Base-by-base conservation (phyloP, 148 eudicot species). In the Mesembryanthemum crystallinum region DNA sequence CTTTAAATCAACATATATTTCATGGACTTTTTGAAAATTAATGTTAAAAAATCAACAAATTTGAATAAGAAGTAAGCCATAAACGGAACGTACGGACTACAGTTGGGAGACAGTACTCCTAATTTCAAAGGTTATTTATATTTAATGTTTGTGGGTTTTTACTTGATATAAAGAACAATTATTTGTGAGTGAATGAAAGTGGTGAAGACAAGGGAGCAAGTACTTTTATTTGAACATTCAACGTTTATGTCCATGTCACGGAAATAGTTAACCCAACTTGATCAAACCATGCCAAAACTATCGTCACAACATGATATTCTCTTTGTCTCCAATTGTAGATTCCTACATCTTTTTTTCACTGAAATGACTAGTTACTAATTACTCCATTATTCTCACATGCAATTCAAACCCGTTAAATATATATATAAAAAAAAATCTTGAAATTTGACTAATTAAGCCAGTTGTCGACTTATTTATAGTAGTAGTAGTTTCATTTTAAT, bases 181-280 rank as follows among this genome's bases (percentile, higher is more conserved):
- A 18, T 54, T 10, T 47, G 21, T 52, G 6, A 8, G 5, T 8
- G n/a, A 57, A 8, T 23, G 12, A 57, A 4, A n/a, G n/a, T n/a
- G n/a, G 27, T 21, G 27, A 21, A 21, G 27, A 57, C 7, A 57
- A 57, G 27, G 25, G 10, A n/a, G 11, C 7, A 54, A 23, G 27
- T 57, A 1, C 18, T 57, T 54, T 57, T 18, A n/a, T 57, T 4
- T 9, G 5, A 21, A 54, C 21, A 21, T 18, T 65, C 33, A 42
- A 43, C 71, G 32, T 43, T 15, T 67, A 43, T 43, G n/a, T 52
- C 57, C 12, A 52, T 67, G 71, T 67, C 71, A 67, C 71, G 71
- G 65, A 43, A 45, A 43, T 49, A 67, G 27, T 7, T 43, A 67
- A 67, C 54, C 54, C 71, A 23, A 67, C 32, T 67, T 33, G 71